Evolutionary conservation across 768 basidiomycete species (phyloP).

Genomic region (Leccinellum albellum): DNA sequence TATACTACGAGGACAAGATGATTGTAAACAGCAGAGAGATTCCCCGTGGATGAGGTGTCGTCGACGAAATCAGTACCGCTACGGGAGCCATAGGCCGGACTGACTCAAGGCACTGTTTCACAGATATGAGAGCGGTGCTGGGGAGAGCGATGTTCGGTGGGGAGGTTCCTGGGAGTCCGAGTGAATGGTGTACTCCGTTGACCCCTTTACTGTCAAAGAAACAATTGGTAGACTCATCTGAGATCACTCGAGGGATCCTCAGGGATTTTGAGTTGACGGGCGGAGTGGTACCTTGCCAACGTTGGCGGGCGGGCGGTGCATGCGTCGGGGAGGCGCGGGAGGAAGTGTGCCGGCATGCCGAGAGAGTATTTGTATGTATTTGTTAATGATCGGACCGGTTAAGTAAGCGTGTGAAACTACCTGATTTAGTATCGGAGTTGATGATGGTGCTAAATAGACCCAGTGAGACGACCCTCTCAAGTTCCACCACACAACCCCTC

Average conservation of each 20-base stretch:
- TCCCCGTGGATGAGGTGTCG: too few relatives aligned
- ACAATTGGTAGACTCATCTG: not conserved
- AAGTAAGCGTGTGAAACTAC: constrained; percentile 25
- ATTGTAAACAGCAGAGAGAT: too few relatives aligned
- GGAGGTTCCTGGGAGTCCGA: not conserved
- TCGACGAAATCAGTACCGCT: too few relatives aligned
- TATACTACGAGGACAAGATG: too few relatives aligned
- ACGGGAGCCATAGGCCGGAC: too few relatives aligned
- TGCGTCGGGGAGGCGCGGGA: not conserved
- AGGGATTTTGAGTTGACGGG: not conserved
- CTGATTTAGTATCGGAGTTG: not conserved
- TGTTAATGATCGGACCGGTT: constrained; percentile 24
- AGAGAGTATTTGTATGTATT: constrained; percentile 18
- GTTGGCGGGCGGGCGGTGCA: not conserved
- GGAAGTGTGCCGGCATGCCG: constrained; percentile 24
- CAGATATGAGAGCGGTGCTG: too few relatives aligned
- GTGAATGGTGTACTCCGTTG: not conserved
- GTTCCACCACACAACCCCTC: not conserved
- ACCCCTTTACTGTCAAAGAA: not conserved
- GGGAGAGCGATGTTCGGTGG: too few relatives aligned
- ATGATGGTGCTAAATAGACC: constrained; percentile 26
- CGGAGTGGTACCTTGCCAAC: not conserved
- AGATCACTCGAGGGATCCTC: not conserved
- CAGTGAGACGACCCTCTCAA: constrained; percentile 1
- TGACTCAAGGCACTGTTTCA: too few relatives aligned